These are phyloP conservation scores for Heritiera fomes DNA, from an alignment of 345 rosid genomes.

Conservation along the genomic window DNA sequence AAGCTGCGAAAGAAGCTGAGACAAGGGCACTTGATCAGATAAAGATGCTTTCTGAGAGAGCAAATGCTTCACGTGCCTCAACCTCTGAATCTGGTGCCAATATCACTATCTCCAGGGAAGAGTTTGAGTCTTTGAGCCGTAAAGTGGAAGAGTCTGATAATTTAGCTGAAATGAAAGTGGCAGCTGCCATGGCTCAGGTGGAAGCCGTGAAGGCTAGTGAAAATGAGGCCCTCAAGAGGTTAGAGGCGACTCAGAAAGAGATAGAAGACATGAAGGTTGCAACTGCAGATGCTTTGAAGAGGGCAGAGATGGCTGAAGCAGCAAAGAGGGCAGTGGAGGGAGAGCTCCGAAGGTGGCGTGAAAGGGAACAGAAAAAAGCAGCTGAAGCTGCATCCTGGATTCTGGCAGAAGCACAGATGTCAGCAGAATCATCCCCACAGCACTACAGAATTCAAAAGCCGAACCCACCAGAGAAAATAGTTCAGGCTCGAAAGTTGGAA, in stretches of 20 bases:
- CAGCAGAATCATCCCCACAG: slow-evolving; percentile 63
- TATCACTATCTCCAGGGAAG: slow-evolving; percentile 79
- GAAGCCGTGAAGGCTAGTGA: slow-evolving; percentile 96
- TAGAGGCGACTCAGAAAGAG: slow-evolving; percentile 70
- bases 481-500: slow-evolving; percentile 53
- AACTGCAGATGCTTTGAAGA: slow-evolving; percentile 68
- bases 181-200: slow-evolving; percentile 92
- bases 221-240: slow-evolving; percentile 74
- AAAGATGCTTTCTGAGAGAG: slow-evolving; percentile 64
- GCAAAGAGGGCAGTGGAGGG: slow-evolving; percentile 94
- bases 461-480: slow-evolving; percentile 36
- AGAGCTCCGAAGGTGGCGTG: slow-evolving; percentile 88
- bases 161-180: slow-evolving; percentile 89
- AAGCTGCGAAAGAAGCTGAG: slow-evolving; percentile 83
- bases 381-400: slow-evolving; percentile 76
- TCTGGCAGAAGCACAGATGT: slow-evolving; percentile 65
- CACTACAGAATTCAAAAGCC: slow-evolving; percentile 56
- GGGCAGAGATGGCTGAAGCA: slow-evolving; percentile 94
- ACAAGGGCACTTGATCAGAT: slow-evolving; percentile 67
- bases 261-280: slow-evolving; percentile 72
- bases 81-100: slow-evolving; percentile 78
- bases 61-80: slow-evolving; percentile 72
- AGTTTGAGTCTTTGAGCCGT: slow-evolving; percentile 67
- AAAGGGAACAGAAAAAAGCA: slow-evolving; percentile 87
- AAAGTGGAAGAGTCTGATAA: slow-evolving; percentile 74